Evolutionary conservation across 208 protist species (phyloP).

Genomic region (Leishmania major): DNA sequence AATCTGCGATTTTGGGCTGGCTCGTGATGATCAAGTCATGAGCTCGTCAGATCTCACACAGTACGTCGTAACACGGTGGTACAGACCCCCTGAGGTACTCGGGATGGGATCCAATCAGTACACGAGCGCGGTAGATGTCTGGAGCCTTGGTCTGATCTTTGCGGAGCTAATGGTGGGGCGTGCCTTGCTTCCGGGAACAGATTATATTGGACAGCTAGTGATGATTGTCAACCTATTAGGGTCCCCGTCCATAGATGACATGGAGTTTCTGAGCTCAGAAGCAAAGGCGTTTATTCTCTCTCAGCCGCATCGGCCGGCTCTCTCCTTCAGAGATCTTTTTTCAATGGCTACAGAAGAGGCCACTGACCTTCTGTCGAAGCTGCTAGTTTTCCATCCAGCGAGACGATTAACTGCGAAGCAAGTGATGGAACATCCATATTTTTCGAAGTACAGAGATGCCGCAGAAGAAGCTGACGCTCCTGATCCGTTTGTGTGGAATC

Average conservation of each 20-base stretch:
- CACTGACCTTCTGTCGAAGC: constrained; percentile 92
- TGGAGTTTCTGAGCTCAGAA: constrained; percentile 89
- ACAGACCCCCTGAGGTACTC: constrained; percentile 99
- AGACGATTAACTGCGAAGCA: constrained; percentile 94
- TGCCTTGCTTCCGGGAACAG: constrained; percentile 93
- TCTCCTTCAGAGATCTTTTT: constrained; percentile 85
- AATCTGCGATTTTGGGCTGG: constrained; percentile 94
- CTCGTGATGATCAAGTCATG: constrained; percentile 77
- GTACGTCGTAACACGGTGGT: constrained; percentile 99
- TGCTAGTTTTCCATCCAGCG: constrained; percentile 97
- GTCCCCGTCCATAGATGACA: constrained; percentile 71
- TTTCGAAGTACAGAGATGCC: constrained; percentile 88
- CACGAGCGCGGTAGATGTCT: constrained; percentile 96
- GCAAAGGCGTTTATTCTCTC: constrained; percentile 72
- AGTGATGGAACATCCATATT: constrained; percentile 95
- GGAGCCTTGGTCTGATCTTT: constrained; percentile 98
- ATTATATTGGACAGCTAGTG: constrained; percentile 87
- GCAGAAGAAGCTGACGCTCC: constrained; percentile 71
- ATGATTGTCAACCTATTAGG: constrained; percentile 88
- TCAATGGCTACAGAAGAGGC: constrained; percentile 94
- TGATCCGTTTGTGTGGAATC: constrained; percentile 78
- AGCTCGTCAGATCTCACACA: constrained; percentile 90
- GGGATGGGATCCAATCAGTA: constrained; percentile 91
- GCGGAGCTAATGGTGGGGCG: constrained; percentile 98
- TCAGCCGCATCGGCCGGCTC: constrained; percentile 48